Evolutionary conservation across 2,329 filamentous ascomycete genomes (phyloP), one percentile per base, ranked within the genome.

Genomic region (Fusarium denticulatum): DNA sequence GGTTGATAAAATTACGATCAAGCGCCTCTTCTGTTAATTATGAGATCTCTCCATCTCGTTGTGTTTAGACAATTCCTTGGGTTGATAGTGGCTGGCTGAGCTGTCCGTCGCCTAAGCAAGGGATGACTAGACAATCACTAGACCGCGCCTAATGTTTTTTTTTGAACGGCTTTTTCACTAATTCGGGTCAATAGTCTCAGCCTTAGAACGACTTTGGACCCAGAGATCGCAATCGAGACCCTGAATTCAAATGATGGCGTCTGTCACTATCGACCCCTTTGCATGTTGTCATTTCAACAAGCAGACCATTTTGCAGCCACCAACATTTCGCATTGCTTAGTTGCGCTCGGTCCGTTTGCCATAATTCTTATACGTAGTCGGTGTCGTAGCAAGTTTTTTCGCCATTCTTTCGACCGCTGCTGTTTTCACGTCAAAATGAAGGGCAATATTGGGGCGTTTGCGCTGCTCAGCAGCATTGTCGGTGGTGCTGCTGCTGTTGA

Each of bases 151-250:
- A 39, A 40, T 22, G 4, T 12, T 22, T 4, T 34, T 34, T 49
- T 58, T 16, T 4, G 24, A n/a, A 28, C 30, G 15, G 30, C 8
- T 13, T 36, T 49, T 3, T n/a, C 55, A 36, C 40, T 49, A 34
- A 8, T 26, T 28, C 15, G 40, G 55, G 11, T 32, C 34, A n/a
- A 22, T 36, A n/a, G 55, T 58, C 39, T 58, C 30, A 47, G 30
- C 8, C 20, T 36, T 28, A 30, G 16, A 57, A 34, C 5, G 30
- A 26, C n/a, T 34, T 11, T 36, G 13, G 55, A 28, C 20, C 32
- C 55, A 49, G n/a, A 55, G 30, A 49, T 47, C 55, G 24, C 22
- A 58, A 34, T 49, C 55, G 39, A 58, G 55, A 49, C 55, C 30
- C 22, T 46, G 16, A 1, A 22, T 46, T 26, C n/a, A 12, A 34